Conservation (phyloP, 2,329 filamentous ascomycete species). For the Claviceps sp. region DNA sequence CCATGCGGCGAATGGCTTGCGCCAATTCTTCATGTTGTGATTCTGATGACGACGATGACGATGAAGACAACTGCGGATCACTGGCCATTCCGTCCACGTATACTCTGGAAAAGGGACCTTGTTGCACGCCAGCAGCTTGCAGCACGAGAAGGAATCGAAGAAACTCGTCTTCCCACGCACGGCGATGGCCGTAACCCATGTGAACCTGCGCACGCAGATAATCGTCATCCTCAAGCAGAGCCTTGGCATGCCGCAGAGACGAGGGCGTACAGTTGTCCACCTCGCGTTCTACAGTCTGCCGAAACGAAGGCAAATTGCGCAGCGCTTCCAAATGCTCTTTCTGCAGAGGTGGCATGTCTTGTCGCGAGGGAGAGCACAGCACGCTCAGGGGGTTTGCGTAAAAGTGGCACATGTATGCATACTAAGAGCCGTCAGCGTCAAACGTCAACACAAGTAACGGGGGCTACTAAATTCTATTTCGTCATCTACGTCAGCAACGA, state of each 20-base stretch:
- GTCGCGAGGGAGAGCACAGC: slow-evolving; percentile 30
- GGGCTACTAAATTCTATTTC: too few relatives aligned
- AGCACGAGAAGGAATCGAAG: slow-evolving; percentile 36
- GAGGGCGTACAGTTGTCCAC: slow-evolving; percentile 29
- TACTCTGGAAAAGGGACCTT: slow-evolving; percentile 35
- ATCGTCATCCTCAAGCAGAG: slow-evolving; percentile 46
- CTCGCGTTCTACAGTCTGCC: slow-evolving; percentile 33
- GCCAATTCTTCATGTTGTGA: slow-evolving; percentile 38
- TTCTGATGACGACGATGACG: not conserved
- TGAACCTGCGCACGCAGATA: slow-evolving; percentile 34
- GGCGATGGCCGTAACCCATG: slow-evolving; percentile 14
- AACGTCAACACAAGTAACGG: not conserved
- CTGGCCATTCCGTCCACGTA: slow-evolving; percentile 49
- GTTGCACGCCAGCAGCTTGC: slow-evolving; percentile 21
- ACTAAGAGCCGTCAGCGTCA: slow-evolving; percentile 31
- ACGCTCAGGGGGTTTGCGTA: slow-evolving; percentile 65
- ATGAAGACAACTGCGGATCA: slow-evolving; percentile 33
- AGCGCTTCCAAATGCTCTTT: slow-evolving; percentile 52
- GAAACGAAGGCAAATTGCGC: slow-evolving; percentile 58
- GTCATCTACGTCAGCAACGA: slow-evolving; percentile 3
- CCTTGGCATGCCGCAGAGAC: slow-evolving; percentile 28
- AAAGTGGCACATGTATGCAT: slow-evolving; percentile 77
- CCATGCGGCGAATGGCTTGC: slow-evolving; percentile 45
- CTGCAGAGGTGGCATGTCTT: slow-evolving; percentile 27
- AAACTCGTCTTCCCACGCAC: slow-evolving; percentile 29